Base-by-base conservation (phyloP, 148 eudicot genomes). In the Chenopodium berlandieri region DNA sequence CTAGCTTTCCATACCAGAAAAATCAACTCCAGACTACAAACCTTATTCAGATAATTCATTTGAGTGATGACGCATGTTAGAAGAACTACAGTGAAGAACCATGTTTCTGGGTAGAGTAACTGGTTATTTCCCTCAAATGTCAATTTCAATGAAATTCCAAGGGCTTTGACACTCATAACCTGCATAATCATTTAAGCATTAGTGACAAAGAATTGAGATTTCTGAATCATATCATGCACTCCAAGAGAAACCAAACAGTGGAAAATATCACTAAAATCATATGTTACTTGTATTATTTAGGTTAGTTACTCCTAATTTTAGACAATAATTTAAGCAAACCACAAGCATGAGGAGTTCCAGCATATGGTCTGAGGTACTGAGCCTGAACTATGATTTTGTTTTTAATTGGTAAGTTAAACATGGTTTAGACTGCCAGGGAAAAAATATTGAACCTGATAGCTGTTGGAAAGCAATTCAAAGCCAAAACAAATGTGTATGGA, bases 111-210 rank as follows among this genome's bases (percentile, higher is more conserved):
- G 75, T 86, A 89, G 79, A 87, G 65, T 69, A 92, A 78, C 77
- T 92, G 96, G 79, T 91, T 92, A 58, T 82, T 91, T 72, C 95
- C 95, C 78, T 88, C 92, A 73, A 90, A 83, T 32, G 95, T 89
- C 84, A 92, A 82, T 72, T 90, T 90, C 78, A 92, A 64, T 60
- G 95, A 85, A 76, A 89, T 92, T 78, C 95, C 93, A 75, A 92
- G 89, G 78, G 93, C 95, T 87, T 92, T 92, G 66, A 88, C 90
- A 81, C 95, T 90, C 93, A 90, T 89, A 64, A 92, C 95, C 95
- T 90, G 88, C 80, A 84, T 63, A 80, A 73, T 4, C 20, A 75
- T 48, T 58, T 47, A 66, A 34, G 32, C 48, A 46, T 0, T 25
- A 23, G 27, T 46, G 40, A 50, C 48, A 32, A 75, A 68, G 72